Conservation (phyloP, 345 rosid species). For the Draba incana region DNA sequence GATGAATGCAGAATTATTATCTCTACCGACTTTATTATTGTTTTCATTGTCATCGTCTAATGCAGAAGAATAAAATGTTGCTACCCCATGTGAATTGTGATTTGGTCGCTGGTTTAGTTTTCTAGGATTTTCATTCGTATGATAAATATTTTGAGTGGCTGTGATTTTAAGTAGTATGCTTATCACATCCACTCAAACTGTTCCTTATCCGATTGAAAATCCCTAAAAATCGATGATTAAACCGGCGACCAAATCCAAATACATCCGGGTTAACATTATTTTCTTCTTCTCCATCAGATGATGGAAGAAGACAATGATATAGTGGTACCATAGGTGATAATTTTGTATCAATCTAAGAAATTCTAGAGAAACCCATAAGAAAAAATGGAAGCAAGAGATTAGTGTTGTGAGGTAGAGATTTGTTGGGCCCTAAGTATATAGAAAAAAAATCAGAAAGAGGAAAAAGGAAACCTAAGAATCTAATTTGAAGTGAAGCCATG, state of each 20-base stretch:
- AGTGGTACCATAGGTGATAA: background rate
- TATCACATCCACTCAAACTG: slow-evolving; percentile 25
- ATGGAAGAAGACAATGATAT: background rate
- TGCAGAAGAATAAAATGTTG: too few species aligned
- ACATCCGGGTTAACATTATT: slow-evolving; percentile 27
- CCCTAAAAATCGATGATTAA: background rate
- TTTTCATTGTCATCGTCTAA: too few species aligned
- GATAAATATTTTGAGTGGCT: too few species aligned
- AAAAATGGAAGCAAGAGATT: background rate
- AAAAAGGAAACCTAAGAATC: slow-evolving; percentile 17
- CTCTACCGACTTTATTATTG: too few species aligned
- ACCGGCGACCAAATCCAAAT: background rate
- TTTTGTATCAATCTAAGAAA: slow-evolving; percentile 41
- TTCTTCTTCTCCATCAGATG: too few species aligned
- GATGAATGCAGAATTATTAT: too few species aligned
- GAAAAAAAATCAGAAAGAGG: background rate
- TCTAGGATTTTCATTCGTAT: too few species aligned
- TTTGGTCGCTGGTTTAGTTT: too few species aligned
- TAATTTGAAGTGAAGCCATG: slow-evolving; percentile 10
- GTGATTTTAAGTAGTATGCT: slow-evolving; percentile 39
- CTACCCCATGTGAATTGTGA: too few species aligned
- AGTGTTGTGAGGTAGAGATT: background rate
- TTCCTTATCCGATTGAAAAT: background rate
- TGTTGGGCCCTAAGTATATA: slow-evolving; percentile 21
- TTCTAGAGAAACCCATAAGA: slow-evolving; percentile 23